Percentiles rank a stretch among this genome's conserved stretches.
phyloP scores from a whole-genome alignment of 805 yeast genomes.

The Cyberlindnera euphorbiae region DNA sequence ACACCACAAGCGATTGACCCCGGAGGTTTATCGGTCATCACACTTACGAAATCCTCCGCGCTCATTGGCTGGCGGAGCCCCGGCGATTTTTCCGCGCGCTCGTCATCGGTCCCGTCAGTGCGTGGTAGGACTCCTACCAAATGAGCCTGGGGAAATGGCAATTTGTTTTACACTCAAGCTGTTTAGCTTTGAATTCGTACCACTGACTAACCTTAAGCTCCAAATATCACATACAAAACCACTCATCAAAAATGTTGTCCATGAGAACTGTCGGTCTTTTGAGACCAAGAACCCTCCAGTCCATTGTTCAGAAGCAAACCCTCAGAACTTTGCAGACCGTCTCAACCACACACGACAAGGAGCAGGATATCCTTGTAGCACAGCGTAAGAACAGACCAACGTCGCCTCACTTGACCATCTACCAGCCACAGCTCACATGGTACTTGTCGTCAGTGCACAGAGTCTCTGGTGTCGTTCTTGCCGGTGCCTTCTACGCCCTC shows the following conservation, averaged over 20 bases:
- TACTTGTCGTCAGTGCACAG: constrained; percentile 79
- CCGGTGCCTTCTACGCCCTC: constrained; percentile 71
- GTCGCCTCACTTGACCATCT: constrained; percentile 87
- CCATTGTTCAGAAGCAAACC: constrained; percentile 12
- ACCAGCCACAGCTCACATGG: constrained; percentile 88
- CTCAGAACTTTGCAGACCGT: constrained; percentile 33
- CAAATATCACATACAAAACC: too few species aligned
- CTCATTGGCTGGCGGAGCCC: too few species aligned
- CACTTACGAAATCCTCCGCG: too few species aligned
- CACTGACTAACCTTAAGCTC: too few species aligned
- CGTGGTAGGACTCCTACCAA: too few species aligned
- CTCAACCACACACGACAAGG: constrained; percentile 54
- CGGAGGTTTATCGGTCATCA: too few species aligned
- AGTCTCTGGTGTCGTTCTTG: constrained; percentile 81
- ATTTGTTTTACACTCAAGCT: too few species aligned
- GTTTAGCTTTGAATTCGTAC: not conserved
- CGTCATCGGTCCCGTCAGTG: too few species aligned
- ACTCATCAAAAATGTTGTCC: constrained; percentile 5
- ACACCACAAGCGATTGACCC: too few species aligned
- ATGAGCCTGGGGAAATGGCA: too few species aligned
- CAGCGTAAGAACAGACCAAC: constrained; percentile 87
- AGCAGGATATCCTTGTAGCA: constrained; percentile 62
- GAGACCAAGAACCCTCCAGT: not conserved
- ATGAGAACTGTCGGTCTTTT: constrained; percentile 5
- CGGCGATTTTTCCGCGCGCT: too few species aligned